Evolutionary conservation across 2,329 filamentous ascomycete species (phyloP), one percentile per base, ranked within the genome.

Genomic region (Acarospora socialis): DNA sequence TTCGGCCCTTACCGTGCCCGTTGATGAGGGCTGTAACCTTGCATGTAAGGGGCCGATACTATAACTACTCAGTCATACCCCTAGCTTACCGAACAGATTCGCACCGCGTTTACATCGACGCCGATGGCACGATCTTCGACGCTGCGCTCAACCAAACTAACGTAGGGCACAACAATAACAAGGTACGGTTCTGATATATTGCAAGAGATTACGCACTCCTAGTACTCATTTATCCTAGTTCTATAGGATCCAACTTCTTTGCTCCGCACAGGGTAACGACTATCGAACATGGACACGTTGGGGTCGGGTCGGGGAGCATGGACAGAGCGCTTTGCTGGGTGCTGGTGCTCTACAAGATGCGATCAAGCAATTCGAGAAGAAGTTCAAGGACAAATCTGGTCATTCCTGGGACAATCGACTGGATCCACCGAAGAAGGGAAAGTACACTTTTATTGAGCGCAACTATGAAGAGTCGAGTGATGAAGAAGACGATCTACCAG

Each of bases 361-460:
- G 1, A 46, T 67, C 20, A 52, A 49, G 19, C 46, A 64, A 9
- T 78, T 75, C 37, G 56, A 71, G 35, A 68, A 65, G 45, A 74
- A 75, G 45, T 77, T 78, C 53, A 69, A 63, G 35, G 60, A 66
- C 44, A 77, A 77, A 51, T 66, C 69, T 1, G 73, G 73, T 0
- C 50, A 71, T 13, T 5, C 44, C 0, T 78, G 73, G 71, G 58
- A 53, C 0, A 52, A 68, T 18, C 65, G 73, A 4, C 54, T 52
- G 2, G 54, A 64, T 0, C 52, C 65, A 2, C 73, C 80, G 0
- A 78, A 70, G 45, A 55, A 55, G 8, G 54, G 66, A 1, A 73
- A 67, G 20, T 92, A 92, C 47, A 77, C 77, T 3, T 92, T 83
- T 49, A 66, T 92, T 7, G 81, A 92, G 56, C 69, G 69, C 24